Evolutionary conservation across 75 land plant genomes (phyloP), one percentile per base, ranked within the genome.

Genomic region (Pinus taeda): DNA sequence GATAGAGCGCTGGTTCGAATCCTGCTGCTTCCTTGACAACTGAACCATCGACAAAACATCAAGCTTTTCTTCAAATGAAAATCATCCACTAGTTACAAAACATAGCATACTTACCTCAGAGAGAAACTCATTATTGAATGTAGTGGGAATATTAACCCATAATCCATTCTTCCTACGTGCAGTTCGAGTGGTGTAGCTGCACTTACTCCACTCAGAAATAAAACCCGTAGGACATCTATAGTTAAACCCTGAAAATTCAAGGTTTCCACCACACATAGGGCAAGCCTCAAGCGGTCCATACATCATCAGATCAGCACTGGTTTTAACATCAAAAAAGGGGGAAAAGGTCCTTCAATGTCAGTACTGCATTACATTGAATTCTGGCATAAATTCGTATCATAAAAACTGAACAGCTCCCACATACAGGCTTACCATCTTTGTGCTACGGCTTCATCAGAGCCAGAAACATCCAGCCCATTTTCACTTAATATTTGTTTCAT

Each of bases 171-270:
- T 80, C 82, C 95, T 87, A 20, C 77, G 79, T 3, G 89, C 83
- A 15, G 83, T 86, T 26, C 45, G 77, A 1, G 91, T 87, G 4
- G 24, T 76, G 63, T 71, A 90, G 17, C 80, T 79, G 76, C 95
- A 93, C 55, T 63, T 78, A 22, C 87, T 78, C 95, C 95, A 93
- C 76, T 93, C 95, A 29, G 91, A 91, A 55, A 81, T 84, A 13
- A 37, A 53, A 17, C 91, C 91, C 42, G 18, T 65, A 13, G 55
- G 12, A 76, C 95, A 93, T 3, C 36, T 29, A 75, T 90, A 93
- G 13, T 65, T 57, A 4, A 55, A 77, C 14, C 84, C 88, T 4
- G 74, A 74, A 80, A 15, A 88, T 56, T 83, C 87, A 73, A 93
- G 60, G 6, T 15, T 33, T 1, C 88, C 81, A 21, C 59, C 76